Base-by-base conservation (phyloP, 305 asterid genomes). In the Solanum aculeatissimum region DNA sequence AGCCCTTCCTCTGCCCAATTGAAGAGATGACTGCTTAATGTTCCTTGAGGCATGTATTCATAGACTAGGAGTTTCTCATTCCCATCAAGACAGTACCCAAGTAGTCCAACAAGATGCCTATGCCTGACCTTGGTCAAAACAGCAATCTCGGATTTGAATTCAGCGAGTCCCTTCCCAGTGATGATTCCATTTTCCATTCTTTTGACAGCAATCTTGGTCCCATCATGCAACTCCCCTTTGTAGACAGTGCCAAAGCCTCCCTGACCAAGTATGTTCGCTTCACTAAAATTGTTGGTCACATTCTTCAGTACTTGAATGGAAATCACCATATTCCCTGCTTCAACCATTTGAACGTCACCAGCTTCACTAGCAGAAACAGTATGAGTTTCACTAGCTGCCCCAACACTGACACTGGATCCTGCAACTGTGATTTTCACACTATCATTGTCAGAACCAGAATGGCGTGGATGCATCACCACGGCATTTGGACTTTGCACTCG, bases 181-280 rank as follows among this genome's bases (percentile, higher is more conserved):
- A 96, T 94, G 53, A 92, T 91, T 83, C 98, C 98, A 63, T 93
- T 92, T 66, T 96, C 98, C 98, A 95, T 95, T 91, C 99, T 91
- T 75, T 96, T 96, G 85, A 96, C 99, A 16, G 99, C 99, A 58
- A 96, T 96, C 87, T 94, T 92, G 0, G 98, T 96, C 18, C 99
- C 99, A 63, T 96, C 99, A n/a, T 96, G 98, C 51, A 96, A 88
- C 77, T 92, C 97, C 2, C 99, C 99, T 88, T 88, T 95, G 86
- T 96, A 96, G 40, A 96, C 99, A 5, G 98, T 93, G 77, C 98
- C 99, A 25, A 96, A 95, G 8, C 99, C 99, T 49, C 99, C 99
- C 75, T 85, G 95, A 0, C 98, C 99, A 43, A 96, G 84, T 45
- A 96, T 91, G 87, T 95, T 96, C 25, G 92, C 91, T 70, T 90